Evolutionary conservation across 2,329 filamentous ascomycete species (phyloP).

Genomic region (Davidsoniella australis): DNA sequence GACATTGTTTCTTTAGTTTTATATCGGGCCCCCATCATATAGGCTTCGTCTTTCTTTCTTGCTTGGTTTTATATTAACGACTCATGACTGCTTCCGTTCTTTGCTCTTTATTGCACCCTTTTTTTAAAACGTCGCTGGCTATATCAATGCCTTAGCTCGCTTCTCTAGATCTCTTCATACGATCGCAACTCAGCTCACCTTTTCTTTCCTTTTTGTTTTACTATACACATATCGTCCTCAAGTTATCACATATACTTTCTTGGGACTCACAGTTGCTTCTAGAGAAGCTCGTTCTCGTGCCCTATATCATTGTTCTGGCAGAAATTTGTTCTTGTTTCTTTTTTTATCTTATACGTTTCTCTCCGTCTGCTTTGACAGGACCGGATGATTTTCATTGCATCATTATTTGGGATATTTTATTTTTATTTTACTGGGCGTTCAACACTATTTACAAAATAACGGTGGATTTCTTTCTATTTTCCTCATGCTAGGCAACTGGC

Average conservation of each 20-base stretch:
- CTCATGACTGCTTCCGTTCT: not conserved
- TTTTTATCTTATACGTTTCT: not conserved
- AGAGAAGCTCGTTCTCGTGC: not conserved
- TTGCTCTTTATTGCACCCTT: constrained; percentile 2
- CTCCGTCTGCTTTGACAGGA: not conserved
- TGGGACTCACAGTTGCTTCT: not conserved
- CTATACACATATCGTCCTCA: too few relatives aligned
- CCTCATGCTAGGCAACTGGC: not conserved
- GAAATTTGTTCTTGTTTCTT: not conserved
- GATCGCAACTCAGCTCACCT: not conserved
- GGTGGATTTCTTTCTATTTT: constrained; percentile 1
- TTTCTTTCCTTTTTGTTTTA: constrained; percentile 1
- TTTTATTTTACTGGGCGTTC: not conserved
- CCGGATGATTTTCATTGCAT: not conserved
- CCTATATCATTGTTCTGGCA: not conserved
- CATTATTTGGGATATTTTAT: constrained; percentile 2
- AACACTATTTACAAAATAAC: not conserved
- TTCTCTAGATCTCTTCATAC: not conserved
- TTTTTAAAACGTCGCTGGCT: not conserved
- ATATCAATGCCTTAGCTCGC: not conserved
- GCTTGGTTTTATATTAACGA: not conserved
- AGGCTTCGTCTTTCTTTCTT: not conserved
- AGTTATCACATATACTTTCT: not conserved
- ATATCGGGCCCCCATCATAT: not conserved
- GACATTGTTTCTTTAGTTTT: not conserved